Evolutionary conservation across 257 asterid genomes (phyloP).

Genomic region (Capsicum pubescens): DNA sequence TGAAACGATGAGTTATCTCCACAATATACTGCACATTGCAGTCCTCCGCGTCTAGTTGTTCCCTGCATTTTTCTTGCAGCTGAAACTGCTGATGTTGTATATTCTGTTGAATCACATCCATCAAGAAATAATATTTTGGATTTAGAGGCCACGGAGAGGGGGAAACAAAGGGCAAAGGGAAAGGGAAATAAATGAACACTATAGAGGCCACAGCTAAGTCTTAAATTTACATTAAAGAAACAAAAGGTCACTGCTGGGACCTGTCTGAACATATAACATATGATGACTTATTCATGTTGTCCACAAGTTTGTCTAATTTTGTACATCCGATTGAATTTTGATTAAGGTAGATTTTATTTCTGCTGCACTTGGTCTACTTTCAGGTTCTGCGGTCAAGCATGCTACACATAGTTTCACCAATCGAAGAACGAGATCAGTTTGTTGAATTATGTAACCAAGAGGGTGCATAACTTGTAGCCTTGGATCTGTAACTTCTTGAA

Average conservation of each 20-base stretch:
- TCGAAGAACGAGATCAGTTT: slow-evolving; percentile 51
- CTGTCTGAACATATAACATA: slow-evolving; percentile 10
- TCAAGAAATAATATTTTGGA: background rate
- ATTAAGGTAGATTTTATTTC: slow-evolving; percentile 53
- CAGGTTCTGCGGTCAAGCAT: slow-evolving; percentile 57
- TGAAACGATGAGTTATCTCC: background rate
- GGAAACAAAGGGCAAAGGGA: background rate
- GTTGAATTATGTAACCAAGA: slow-evolving; percentile 63
- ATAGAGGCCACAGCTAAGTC: background rate
- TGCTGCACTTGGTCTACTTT: slow-evolving; percentile 54
- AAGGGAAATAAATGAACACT: background rate
- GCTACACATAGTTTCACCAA: slow-evolving; percentile 51
- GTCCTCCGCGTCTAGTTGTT: background rate
- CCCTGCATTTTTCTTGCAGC: background rate
- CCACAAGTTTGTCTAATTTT: slow-evolving; percentile 38
- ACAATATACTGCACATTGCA: background rate
- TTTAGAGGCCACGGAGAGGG: background rate
- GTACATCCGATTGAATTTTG: slow-evolving; percentile 60
- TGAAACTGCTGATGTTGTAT: background rate
- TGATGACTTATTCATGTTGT: slow-evolving; percentile 25
- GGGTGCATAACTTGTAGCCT: slow-evolving; percentile 63
- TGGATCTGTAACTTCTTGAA: slow-evolving; percentile 50
- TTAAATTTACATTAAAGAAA: background rate
- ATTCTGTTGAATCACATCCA: background rate
- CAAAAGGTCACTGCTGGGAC: background rate